A percentile compares a stretch with the other conserved stretches of the same genome.
These are phyloP conservation scores for Neonectria faginata DNA, from an alignment of 2,329 filamentous ascomycete genomes.

Conservation along the genomic window DNA sequence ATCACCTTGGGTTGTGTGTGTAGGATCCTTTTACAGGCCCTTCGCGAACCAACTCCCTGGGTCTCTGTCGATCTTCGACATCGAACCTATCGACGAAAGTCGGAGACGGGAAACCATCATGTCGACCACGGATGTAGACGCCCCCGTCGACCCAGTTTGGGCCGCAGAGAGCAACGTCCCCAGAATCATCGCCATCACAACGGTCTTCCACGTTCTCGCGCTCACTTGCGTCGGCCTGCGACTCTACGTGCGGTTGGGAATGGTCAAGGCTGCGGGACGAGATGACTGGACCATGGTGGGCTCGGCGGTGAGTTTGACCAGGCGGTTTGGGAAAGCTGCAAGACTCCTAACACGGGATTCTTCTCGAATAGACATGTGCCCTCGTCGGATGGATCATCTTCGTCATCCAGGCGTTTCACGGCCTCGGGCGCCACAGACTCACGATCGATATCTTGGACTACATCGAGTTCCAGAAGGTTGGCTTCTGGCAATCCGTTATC, in stretches of 20 bases:
- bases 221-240: slow-evolving; percentile 18
- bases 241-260: slow-evolving; percentile 28
- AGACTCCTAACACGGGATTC: background rate
- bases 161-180: slow-evolving; percentile 30
- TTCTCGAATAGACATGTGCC: slow-evolving; percentile 21
- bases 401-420: slow-evolving; percentile 24
- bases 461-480: slow-evolving; percentile 21
- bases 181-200: slow-evolving; percentile 27
- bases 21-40: slow-evolving; percentile 7
- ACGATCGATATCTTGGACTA: slow-evolving; percentile 17
- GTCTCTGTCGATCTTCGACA: slow-evolving; percentile 4
- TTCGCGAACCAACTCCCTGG: background rate
- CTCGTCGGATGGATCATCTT: slow-evolving; percentile 33
- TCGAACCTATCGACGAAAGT: background rate
- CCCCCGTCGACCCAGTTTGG: slow-evolving; percentile 17
- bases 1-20: background rate
- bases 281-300: slow-evolving; percentile 36
- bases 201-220: slow-evolving; percentile 25
- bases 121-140: background rate
- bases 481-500: slow-evolving; percentile 34
- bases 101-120: background rate
- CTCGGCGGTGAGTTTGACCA: slow-evolving; percentile 13
- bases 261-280: slow-evolving; percentile 26
- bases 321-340: background rate
- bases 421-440: slow-evolving; percentile 29